A percentile compares a stretch with the other conserved stretches of the same genome.
Conservation (phyloP, 1,284 basidiomycete species). For the Trametes pubescens region DNA sequence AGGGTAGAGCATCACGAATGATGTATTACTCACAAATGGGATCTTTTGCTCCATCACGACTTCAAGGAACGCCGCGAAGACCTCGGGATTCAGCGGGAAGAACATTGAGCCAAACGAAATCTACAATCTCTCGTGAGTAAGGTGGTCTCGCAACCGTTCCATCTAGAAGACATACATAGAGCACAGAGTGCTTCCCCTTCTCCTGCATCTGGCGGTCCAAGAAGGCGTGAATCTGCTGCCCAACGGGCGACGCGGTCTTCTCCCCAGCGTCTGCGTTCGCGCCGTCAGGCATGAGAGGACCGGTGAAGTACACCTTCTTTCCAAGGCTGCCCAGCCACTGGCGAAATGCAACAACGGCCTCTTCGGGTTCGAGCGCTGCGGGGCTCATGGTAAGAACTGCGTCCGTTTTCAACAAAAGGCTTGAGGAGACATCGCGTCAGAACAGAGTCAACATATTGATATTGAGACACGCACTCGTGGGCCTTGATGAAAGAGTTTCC, state of each 20-base stretch:
- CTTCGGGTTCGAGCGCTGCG: slow-evolving; percentile 31
- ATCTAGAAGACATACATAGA: slow-evolving; percentile 23
- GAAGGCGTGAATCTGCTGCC: slow-evolving; percentile 20
- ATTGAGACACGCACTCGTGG: slow-evolving; percentile 20
- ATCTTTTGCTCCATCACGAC: slow-evolving; percentile 29
- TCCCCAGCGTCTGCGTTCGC: slow-evolving; percentile 10
- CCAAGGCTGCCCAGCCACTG: slow-evolving; percentile 21
- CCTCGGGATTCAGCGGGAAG: slow-evolving; percentile 27
- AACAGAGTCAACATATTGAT: not conserved
- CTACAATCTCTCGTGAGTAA: not conserved
- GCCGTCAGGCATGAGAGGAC: slow-evolving; percentile 23
- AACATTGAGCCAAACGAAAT: slow-evolving; percentile 32
- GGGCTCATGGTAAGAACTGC: slow-evolving; percentile 29
- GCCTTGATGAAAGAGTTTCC: slow-evolving; percentile 20
- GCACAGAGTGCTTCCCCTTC: slow-evolving; percentile 22
- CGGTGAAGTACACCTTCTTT: slow-evolving; percentile 22
- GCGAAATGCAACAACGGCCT: slow-evolving; percentile 18
- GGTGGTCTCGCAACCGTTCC: not conserved
- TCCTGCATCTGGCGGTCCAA: slow-evolving; percentile 22
- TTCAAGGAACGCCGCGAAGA: slow-evolving; percentile 28
- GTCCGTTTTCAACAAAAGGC: slow-evolving; percentile 21
- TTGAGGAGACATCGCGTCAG: slow-evolving; percentile 8
- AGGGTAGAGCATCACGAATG: not conserved
- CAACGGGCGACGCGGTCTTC: slow-evolving; percentile 3
- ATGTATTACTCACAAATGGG: slow-evolving; percentile 24